Base-by-base conservation (phyloP, 1,139 yeast species). In the Lodderomyces parapsilosis region DNA sequence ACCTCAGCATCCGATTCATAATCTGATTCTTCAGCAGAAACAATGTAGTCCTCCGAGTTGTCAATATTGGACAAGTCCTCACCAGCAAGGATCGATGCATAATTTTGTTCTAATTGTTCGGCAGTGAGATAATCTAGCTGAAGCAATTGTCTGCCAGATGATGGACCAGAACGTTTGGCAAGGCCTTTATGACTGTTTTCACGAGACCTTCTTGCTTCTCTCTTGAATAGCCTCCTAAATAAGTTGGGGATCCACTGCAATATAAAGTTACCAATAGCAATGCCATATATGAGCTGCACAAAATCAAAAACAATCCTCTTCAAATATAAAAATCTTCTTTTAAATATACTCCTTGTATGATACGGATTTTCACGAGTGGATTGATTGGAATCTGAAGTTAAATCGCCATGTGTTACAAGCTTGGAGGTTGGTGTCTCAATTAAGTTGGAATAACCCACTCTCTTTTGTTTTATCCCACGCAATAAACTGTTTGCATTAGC, bases 31-130 rank as follows among this genome's bases (percentile, higher is more conserved):
- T 48, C 51, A 11, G 13, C 14, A 14, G 37, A 51, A n/a, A 23
- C 46, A 10, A 43, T 47, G 44, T 65, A 78, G 49, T 78, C 81
- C 1, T 51, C 65, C 0, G 83, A 78, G 22, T 59, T 56, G 51
- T 81, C 86, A 7, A 61, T 54, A 11, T 78, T 82, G 1, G 77
- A 63, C 18, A 78, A 50, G 7, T 65, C 59, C 1, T 51, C 54
- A 3, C 64, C 65, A 23, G 56, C 56, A 4, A 66, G 48, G 3
- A 65, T 40, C n/a, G 55, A 49, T 4, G 54, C 57, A 41, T 67
- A 68, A 8, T 57, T 46, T 2, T 42, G 41, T 1, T 48, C 47
- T 10, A 65, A 23, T 32, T 57, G 57, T 1, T 64, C 66, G 2
- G 56, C 62, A 10, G 63, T 52, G 9, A 59, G 47, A 14, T 54